phyloP scores from a whole-genome alignment of 1,139 yeast species.

The Blastobotrys capitulatus region DNA sequence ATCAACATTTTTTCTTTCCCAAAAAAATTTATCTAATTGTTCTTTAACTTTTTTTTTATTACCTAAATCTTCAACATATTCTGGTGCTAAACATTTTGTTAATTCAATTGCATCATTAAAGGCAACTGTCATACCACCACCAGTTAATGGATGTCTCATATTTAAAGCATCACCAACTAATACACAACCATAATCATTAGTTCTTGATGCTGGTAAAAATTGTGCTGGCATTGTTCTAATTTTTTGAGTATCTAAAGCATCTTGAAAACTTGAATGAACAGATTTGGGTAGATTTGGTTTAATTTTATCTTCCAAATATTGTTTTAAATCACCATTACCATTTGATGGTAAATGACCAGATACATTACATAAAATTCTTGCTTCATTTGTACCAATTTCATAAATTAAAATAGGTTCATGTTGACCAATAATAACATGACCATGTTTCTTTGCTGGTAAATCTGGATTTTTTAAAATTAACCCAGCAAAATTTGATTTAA shows the following conservation, averaged over 20 bases:
- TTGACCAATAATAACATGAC: slow-evolving; percentile 83
- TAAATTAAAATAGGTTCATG: slow-evolving; percentile 87
- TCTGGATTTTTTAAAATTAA: slow-evolving; percentile 65
- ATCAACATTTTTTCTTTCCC: slow-evolving; percentile 69
- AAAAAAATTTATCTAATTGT: slow-evolving; percentile 62
- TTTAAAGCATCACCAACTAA: slow-evolving; percentile 91
- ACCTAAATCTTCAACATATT: slow-evolving; percentile 51
- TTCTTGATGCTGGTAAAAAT: slow-evolving; percentile 69
- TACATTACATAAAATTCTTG: slow-evolving; percentile 87
- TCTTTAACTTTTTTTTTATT: slow-evolving; percentile 52
- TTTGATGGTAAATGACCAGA: slow-evolving; percentile 73
- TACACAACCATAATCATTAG: slow-evolving; percentile 67
- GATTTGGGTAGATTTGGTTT: slow-evolving; percentile 63
- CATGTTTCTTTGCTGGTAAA: slow-evolving; percentile 68
- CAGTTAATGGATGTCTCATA: slow-evolving; percentile 98
- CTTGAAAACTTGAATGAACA: slow-evolving; percentile 59
- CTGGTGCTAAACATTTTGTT: slow-evolving; percentile 49
- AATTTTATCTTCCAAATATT: slow-evolving; percentile 56
- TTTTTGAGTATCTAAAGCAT: slow-evolving; percentile 49
- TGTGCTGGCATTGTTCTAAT: slow-evolving; percentile 93
- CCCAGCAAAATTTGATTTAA: slow-evolving; percentile 86
- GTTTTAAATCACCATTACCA: slow-evolving; percentile 50
- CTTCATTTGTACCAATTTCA: slow-evolving; percentile 76
- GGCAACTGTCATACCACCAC: slow-evolving; percentile 99
- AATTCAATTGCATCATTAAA: slow-evolving; percentile 75